Percentiles rank a stretch among this genome's conserved stretches.
Conservation (phyloP, 345 rosid species). For the Odontarrhena argentea region DNA sequence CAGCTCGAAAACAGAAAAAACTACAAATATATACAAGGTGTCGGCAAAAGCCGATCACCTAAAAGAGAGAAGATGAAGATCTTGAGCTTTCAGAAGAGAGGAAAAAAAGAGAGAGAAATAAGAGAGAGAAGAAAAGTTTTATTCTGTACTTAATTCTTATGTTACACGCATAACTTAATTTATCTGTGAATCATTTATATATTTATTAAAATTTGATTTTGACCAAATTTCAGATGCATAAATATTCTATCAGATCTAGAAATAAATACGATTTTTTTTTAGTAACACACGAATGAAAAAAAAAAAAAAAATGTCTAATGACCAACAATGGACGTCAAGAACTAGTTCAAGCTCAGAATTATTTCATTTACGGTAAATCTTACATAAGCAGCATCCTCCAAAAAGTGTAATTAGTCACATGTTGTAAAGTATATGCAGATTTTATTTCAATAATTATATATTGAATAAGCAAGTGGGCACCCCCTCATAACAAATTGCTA, state of each 20-base stretch:
- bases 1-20: too few relatives aligned
- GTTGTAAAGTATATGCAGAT: constrained; percentile 3
- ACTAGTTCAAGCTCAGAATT: constrained; percentile 15
- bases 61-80: too few relatives aligned
- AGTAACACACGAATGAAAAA: constrained; percentile 29
- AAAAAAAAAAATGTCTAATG: constrained; percentile 13
- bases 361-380: constrained; percentile 31
- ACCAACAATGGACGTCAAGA: constrained; percentile 31
- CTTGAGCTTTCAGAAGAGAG: too few relatives aligned
- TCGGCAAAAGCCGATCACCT: too few relatives aligned
- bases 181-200: too few relatives aligned
- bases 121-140: too few relatives aligned
- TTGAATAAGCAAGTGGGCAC: constrained; percentile 13
- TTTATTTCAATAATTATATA: background rate
- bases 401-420: constrained; percentile 28
- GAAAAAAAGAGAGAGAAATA: too few relatives aligned
- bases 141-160: constrained; percentile 24
- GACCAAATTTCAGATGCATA: background rate
- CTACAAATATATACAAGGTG: too few relatives aligned
- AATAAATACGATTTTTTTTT: background rate
- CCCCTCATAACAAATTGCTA: constrained; percentile 22
- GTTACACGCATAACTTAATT: constrained; percentile 23
- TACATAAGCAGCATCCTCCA: constrained; percentile 29
- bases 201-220: background rate
- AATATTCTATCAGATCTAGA: constrained; percentile 3